A percentile compares a stretch with the other conserved stretches of the same genome.
Conservation (phyloP, 345 rosid genomes). For the Cardamine occulta region DNA sequence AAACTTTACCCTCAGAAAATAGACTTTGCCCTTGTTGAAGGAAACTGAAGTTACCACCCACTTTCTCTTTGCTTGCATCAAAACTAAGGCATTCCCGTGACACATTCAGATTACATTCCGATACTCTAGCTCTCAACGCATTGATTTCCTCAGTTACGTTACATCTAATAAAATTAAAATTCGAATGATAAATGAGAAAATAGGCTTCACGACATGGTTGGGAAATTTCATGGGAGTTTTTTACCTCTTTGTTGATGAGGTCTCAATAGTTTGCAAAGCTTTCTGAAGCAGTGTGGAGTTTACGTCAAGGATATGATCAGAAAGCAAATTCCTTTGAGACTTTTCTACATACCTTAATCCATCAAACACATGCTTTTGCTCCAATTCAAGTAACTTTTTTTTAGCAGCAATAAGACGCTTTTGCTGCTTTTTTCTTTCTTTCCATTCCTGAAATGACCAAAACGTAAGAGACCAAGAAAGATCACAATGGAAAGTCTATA, state of each 20-base stretch:
- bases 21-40: conserved; percentile 59
- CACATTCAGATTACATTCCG: conserved; percentile 51
- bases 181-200: conserved; percentile 14
- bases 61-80: conserved; percentile 47
- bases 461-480: conserved; percentile 12
- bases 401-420: conserved; percentile 80
- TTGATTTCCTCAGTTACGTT: conserved; percentile 49
- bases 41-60: conserved; percentile 47
- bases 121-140: conserved; percentile 44
- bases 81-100: conserved; percentile 49
- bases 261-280: conserved; percentile 64
- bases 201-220: conserved; percentile 10
- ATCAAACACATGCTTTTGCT: conserved; percentile 84
- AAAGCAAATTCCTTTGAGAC: conserved; percentile 64
- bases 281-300: conserved; percentile 78
- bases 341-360: conserved; percentile 81
- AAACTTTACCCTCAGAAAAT: conserved; percentile 66
- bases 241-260: conserved; percentile 63
- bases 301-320: conserved; percentile 66
- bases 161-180: conserved; percentile 54
- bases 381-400: conserved; percentile 80
- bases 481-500: neutral
- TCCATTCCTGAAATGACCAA: conserved; percentile 74
- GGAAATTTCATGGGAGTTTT: neutral
- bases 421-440: conserved; percentile 77